A percentile compares a stretch with the other conserved stretches of the same genome.
Evolutionary conservation across 2,329 filamentous ascomycete genomes (phyloP).

Genomic region (Xylaria digitata): DNA sequence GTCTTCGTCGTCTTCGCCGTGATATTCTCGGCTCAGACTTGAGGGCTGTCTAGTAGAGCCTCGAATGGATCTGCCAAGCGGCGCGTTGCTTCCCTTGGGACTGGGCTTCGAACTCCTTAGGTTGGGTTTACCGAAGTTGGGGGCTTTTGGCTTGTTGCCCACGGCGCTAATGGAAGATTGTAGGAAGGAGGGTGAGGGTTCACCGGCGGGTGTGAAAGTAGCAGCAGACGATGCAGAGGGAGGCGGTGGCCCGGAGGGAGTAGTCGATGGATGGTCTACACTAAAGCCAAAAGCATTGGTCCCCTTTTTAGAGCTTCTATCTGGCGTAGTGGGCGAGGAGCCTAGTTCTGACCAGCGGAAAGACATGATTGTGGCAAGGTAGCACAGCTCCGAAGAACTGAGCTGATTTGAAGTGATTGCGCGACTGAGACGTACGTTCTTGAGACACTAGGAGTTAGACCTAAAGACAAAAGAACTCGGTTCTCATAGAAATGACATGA

Average conservation of each 20-base stretch:
- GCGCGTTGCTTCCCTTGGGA: slow-evolving; percentile 55
- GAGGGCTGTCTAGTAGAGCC: slow-evolving; percentile 60
- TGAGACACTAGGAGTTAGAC: slow-evolving; percentile 7
- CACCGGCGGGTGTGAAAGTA: slow-evolving; percentile 67
- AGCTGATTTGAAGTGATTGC: slow-evolving; percentile 16
- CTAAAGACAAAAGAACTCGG: slow-evolving; percentile 9
- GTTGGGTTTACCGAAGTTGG: slow-evolving; percentile 53
- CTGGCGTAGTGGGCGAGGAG: slow-evolving; percentile 63
- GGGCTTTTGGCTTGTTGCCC: slow-evolving; percentile 54
- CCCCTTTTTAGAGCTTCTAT: slow-evolving; percentile 52
- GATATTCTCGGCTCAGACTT: slow-evolving; percentile 61
- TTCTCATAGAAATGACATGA: slow-evolving; percentile 4
- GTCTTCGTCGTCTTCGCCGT: slow-evolving; percentile 50
- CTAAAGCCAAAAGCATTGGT: slow-evolving; percentile 55
- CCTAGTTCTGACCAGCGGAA: slow-evolving; percentile 56
- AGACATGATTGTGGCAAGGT: slow-evolving; percentile 43
- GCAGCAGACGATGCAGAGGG: slow-evolving; percentile 58
- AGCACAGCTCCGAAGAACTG: slow-evolving; percentile 31
- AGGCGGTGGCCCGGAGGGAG: slow-evolving; percentile 62
- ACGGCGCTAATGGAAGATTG: slow-evolving; percentile 64
- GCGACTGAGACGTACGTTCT: slow-evolving; percentile 21
- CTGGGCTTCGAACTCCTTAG: slow-evolving; percentile 47
- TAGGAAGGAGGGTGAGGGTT: slow-evolving; percentile 65
- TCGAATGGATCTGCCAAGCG: slow-evolving; percentile 62
- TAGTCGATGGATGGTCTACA: slow-evolving; percentile 61